Evolutionary conservation across 192 early-diverging fungal species (phyloP), one percentile per base, ranked within the genome.

Genomic region (Physocladia obscura): DNA sequence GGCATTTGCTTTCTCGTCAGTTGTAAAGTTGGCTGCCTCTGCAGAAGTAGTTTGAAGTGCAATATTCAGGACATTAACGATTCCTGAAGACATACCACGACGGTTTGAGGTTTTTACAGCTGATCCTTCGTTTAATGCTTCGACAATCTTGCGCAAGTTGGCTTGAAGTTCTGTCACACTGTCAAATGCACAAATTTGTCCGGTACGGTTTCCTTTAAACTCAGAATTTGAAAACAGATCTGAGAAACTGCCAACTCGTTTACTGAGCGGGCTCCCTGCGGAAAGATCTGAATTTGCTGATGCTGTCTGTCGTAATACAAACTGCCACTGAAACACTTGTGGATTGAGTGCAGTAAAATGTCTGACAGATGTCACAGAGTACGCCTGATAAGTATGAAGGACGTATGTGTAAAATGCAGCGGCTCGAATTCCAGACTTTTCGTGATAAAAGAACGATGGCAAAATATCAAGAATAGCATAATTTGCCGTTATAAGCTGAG

Each of bases 321-420:
- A 84, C 32, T 80, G 74, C 84, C 84, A 86, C 52, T 76, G 71
- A 56, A 86, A 72, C 15, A 80, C 71, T 2, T 80, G 58, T 4
- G 78, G 71, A 49, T 49, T 62, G 2, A 52, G 35, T 2, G 70
- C 60, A 51, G 77, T 31, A 37, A 74, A 64, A 37, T 84, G 82
- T 40, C 76, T 76, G 76, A 96, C 88, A 58, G 89, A 90, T 37
- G 91, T 86, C 51, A 99, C 89, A 70, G 93, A 87, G 83, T 99
- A 99, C 38, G 94, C 94, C 74, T 98, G 94, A 89, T 97, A 96
- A 3, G 97, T 94, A 67, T 95, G 95, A 59, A 96, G 88, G 57
- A 93, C 92, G 75, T 99, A 99, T 15, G 95, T 94, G 86, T 97
- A 95, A 34, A 97, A 85, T 22, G 97, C 95, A 0, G 92, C 90